These are phyloP conservation scores for Letharia lupina DNA, from an alignment of 495 filamentous ascomycete genomes.

Conservation along the genomic window DNA sequence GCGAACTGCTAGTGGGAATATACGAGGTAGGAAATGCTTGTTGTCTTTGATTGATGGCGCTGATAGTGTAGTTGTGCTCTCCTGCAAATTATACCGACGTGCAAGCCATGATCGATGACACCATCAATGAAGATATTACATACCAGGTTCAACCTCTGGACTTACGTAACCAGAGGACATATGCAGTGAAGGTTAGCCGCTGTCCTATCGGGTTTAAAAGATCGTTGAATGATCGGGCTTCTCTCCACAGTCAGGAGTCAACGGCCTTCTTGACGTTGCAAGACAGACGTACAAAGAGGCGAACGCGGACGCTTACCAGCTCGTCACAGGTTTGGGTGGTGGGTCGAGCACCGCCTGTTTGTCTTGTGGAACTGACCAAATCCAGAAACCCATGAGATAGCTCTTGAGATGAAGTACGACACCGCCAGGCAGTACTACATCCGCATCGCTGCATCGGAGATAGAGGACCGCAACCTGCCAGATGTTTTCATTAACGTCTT, in stretches of 20 bases:
- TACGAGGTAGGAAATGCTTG: constrained; percentile 38
- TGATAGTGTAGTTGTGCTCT: constrained; percentile 47
- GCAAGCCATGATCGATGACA: constrained; percentile 54
- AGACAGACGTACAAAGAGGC: constrained; percentile 80
- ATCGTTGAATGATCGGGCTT: not conserved
- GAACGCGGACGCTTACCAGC: constrained; percentile 63
- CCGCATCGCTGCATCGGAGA: constrained; percentile 53
- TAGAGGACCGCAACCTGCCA: constrained; percentile 53
- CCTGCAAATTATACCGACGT: constrained; percentile 51
- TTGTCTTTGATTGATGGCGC: not conserved
- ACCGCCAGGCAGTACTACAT: constrained; percentile 72
- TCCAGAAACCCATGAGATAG: constrained; percentile 50
- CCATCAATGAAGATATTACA: constrained; percentile 72
- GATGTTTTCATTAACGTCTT: constrained; percentile 71
- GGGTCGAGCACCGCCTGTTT: constrained; percentile 14
- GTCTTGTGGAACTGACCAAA: constrained; percentile 1
- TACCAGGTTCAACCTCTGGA: constrained; percentile 78
- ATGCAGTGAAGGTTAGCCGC: constrained; percentile 68
- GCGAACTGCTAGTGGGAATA: constrained; percentile 56
- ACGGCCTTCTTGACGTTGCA: constrained; percentile 80
- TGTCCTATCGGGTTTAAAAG: constrained; percentile 5
- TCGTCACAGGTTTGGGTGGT: constrained; percentile 58
- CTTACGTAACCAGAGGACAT: constrained; percentile 82
- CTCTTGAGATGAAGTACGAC: constrained; percentile 65
- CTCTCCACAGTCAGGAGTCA: constrained; percentile 59